Percentiles rank a stretch among this genome's conserved stretches.
Evolutionary conservation across 345 rosid species (phyloP).

Genomic region (Dimocarpus longan): DNA sequence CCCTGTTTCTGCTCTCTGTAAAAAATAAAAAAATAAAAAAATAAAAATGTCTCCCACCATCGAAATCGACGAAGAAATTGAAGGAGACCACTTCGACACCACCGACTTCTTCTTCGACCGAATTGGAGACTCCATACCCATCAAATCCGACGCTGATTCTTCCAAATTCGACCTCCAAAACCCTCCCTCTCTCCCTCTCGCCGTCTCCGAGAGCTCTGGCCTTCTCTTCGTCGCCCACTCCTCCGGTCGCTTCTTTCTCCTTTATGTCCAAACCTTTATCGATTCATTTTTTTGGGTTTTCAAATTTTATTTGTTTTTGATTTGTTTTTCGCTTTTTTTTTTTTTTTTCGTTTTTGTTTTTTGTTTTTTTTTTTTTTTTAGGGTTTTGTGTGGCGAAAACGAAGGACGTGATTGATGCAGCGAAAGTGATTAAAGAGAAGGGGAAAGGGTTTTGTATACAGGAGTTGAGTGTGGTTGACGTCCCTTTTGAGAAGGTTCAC

Average conservation of each 20-base stretch:
- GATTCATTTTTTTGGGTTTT: neutral
- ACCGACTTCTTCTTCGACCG: slow-evolving; percentile 70
- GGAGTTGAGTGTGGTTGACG: slow-evolving; percentile 65
- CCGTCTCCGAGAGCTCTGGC: slow-evolving; percentile 55
- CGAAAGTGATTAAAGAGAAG: slow-evolving; percentile 47
- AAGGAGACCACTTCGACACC: slow-evolving; percentile 57
- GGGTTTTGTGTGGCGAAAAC: slow-evolving; percentile 86
- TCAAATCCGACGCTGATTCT: slow-evolving; percentile 31
- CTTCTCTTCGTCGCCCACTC: slow-evolving; percentile 73
- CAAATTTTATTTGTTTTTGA: neutral
- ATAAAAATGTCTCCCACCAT: slow-evolving; percentile 31
- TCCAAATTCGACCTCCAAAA: slow-evolving; percentile 44
- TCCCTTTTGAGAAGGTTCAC: slow-evolving; percentile 51
- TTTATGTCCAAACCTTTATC: no score
- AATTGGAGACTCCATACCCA: slow-evolving; percentile 65
- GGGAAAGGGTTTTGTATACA: slow-evolving; percentile 42
- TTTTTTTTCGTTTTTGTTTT: neutral
- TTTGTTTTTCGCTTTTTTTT: neutral
- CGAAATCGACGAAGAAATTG: slow-evolving; percentile 53
- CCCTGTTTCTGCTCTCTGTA: slow-evolving; percentile 14
- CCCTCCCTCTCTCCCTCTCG: slow-evolving; percentile 79
- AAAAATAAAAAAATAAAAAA: neutral
- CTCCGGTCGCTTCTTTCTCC: slow-evolving; percentile 43
- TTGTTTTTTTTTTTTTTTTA: slow-evolving; percentile 19
- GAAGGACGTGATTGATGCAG: slow-evolving; percentile 68